Evolutionary conservation across 306 rosid genomes (phyloP).

Genomic region (Clitoria ternatea): DNA sequence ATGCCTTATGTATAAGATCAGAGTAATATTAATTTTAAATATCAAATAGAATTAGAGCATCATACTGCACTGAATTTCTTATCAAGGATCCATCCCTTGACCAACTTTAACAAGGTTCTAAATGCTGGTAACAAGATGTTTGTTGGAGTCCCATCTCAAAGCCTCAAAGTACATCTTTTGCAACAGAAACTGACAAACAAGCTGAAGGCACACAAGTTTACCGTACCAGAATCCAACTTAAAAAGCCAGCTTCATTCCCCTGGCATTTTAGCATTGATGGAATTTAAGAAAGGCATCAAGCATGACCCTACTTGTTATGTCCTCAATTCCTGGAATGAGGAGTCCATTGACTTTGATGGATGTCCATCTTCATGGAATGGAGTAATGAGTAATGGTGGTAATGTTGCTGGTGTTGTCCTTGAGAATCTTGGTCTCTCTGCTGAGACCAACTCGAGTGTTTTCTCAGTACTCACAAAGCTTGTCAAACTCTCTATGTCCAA

Average conservation of each 20-base stretch:
- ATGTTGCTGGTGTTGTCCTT: constrained; percentile 68
- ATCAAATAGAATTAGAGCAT: too few relatives aligned
- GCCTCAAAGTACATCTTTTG: background rate
- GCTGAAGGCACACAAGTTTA: too few relatives aligned
- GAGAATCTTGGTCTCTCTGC: constrained; percentile 61
- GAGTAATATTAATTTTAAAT: too few relatives aligned
- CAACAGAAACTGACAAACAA: too few relatives aligned
- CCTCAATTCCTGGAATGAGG: constrained; percentile 77
- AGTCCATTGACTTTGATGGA: constrained; percentile 67
- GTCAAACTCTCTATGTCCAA: constrained; percentile 62
- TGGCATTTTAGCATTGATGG: constrained; percentile 70
- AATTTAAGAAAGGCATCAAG: constrained; percentile 74
- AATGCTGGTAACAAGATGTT: background rate
- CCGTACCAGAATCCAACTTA: background rate
- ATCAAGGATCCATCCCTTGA: background rate
- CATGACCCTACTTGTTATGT: constrained; percentile 81
- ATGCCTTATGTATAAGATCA: too few relatives aligned
- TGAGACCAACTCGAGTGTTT: constrained; percentile 54
- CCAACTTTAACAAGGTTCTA: background rate
- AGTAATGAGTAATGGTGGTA: constrained; percentile 61
- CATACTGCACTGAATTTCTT: background rate
- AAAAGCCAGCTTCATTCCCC: constrained; percentile 83
- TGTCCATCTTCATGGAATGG: constrained; percentile 89
- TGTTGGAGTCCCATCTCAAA: background rate
- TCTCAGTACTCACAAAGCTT: constrained; percentile 61